Evolutionary conservation across 495 filamentous ascomycete genomes (phyloP).

Genomic region (Xylaria acuta): DNA sequence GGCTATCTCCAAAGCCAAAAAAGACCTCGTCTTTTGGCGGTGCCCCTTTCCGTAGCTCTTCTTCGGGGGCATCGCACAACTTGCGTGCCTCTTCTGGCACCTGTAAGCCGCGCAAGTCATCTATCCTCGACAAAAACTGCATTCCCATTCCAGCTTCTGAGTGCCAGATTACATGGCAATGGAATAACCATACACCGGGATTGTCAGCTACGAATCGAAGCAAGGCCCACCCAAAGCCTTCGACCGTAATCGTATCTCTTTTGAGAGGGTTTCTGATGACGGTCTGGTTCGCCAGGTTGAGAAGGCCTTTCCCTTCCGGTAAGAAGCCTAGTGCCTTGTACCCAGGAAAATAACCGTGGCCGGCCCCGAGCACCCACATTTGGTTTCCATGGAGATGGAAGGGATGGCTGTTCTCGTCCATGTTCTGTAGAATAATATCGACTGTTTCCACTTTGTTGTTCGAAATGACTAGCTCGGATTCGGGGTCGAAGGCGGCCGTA

Average conservation of each 20-base stretch:
- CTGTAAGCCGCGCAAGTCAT: conserved; percentile 49
- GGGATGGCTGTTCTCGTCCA: conserved; percentile 67
- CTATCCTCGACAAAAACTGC: conserved; percentile 60
- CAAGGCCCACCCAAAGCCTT: conserved; percentile 51
- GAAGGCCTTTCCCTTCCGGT: conserved; percentile 35
- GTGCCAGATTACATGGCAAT: conserved; percentile 67
- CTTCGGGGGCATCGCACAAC: conserved; percentile 45
- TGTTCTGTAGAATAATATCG: conserved; percentile 70
- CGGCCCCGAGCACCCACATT: conserved; percentile 63
- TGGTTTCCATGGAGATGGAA: conserved; percentile 71
- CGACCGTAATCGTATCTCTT: conserved; percentile 49
- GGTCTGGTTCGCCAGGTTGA: conserved; percentile 24
- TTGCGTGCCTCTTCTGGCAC: conserved; percentile 51
- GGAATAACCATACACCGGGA: conserved; percentile 60
- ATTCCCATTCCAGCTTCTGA: conserved; percentile 63
- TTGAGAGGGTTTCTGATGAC: conserved; percentile 37
- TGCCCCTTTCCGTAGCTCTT: conserved; percentile 52
- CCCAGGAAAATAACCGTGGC: conserved; percentile 59
- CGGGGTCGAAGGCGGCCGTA: conserved; percentile 54
- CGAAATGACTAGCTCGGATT: conserved; percentile 52
- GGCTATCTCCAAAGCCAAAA: conserved; percentile 28
- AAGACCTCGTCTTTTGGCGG: conserved; percentile 54
- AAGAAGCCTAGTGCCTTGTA: conserved; percentile 39
- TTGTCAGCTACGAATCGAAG: conserved; percentile 55
- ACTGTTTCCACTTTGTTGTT: conserved; percentile 55